Percentiles rank a stretch among this genome's conserved stretches.
These are phyloP conservation scores for Firmiana major DNA, from an alignment of 345 rosid genomes.

Conservation along the genomic window DNA sequence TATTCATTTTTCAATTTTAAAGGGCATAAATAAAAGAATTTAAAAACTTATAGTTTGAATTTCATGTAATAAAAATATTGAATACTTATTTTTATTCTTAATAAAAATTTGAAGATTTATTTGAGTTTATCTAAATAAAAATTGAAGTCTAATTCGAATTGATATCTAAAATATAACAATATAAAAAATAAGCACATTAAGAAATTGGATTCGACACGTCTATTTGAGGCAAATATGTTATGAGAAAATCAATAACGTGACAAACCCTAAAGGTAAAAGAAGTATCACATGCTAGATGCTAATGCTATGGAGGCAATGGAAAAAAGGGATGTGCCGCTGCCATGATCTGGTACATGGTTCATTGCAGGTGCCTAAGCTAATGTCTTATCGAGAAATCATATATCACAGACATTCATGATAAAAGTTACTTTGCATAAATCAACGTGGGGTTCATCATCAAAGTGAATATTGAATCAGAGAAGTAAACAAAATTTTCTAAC, in stretches of 20 bases:
- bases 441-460: constrained; percentile 3
- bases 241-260: neutral
- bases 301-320: neutral
- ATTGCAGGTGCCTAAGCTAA: constrained; percentile 5
- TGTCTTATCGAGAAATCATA: neutral
- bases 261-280: neutral
- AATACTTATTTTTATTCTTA: too few species aligned
- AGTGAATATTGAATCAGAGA: neutral
- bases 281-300: neutral
- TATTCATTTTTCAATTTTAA: too few species aligned
- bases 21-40: too few species aligned
- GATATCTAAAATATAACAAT: too few species aligned
- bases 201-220: too few species aligned
- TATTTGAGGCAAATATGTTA: neutral
- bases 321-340: neutral
- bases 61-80: too few species aligned
- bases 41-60: too few species aligned
- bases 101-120: too few species aligned
- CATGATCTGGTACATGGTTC: neutral
- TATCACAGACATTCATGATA: neutral
- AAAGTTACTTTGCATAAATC: neutral
- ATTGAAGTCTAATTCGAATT: too few species aligned
- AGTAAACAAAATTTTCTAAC: neutral
- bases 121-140: too few species aligned
- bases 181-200: too few species aligned